Percentiles rank a stretch among this genome's conserved stretches.
phyloP scores from a whole-genome alignment of 2,329 filamentous ascomycete genomes.

The Dendrostoma leiphaemia region DNA sequence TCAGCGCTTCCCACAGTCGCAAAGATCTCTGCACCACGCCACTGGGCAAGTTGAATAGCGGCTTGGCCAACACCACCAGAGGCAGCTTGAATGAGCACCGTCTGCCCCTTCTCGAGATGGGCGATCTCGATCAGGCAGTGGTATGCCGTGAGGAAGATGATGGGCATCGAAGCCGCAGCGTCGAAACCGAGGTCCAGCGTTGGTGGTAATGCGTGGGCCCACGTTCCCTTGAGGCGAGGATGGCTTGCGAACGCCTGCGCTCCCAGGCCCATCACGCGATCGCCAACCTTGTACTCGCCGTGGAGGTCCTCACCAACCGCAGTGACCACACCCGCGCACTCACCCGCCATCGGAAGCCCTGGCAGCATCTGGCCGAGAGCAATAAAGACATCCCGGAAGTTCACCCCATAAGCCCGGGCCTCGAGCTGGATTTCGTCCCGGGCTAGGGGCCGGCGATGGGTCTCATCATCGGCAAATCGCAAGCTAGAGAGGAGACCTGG shows the following conservation, averaged over 20 bases:
- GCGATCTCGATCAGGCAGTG: slow-evolving; percentile 35
- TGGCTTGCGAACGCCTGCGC: slow-evolving; percentile 21
- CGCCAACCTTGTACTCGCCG: slow-evolving; percentile 24
- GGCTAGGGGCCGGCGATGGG: slow-evolving; percentile 12
- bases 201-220: slow-evolving; percentile 11
- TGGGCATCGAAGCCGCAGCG: slow-evolving; percentile 8
- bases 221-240: not conserved
- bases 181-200: slow-evolving; percentile 12
- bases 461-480: slow-evolving; percentile 18
- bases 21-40: slow-evolving; percentile 38
- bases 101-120: slow-evolving; percentile 26
- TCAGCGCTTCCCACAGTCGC: slow-evolving; percentile 30
- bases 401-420: slow-evolving; percentile 26
- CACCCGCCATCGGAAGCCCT: slow-evolving; percentile 29
- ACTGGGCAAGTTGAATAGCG: slow-evolving; percentile 37
- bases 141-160: slow-evolving; percentile 30
- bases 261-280: slow-evolving; percentile 25
- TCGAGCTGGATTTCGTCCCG: slow-evolving; percentile 23
- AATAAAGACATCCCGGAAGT: slow-evolving; percentile 36
- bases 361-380: slow-evolving; percentile 31
- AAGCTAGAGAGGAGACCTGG: slow-evolving; percentile 14
- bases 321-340: slow-evolving; percentile 31
- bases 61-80: slow-evolving; percentile 41
- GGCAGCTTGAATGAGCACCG: slow-evolving; percentile 41
- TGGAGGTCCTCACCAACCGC: slow-evolving; percentile 28